Evolutionary conservation across 1,284 basidiomycete genomes (phyloP).

Genomic region (Schizophyllum commune): DNA sequence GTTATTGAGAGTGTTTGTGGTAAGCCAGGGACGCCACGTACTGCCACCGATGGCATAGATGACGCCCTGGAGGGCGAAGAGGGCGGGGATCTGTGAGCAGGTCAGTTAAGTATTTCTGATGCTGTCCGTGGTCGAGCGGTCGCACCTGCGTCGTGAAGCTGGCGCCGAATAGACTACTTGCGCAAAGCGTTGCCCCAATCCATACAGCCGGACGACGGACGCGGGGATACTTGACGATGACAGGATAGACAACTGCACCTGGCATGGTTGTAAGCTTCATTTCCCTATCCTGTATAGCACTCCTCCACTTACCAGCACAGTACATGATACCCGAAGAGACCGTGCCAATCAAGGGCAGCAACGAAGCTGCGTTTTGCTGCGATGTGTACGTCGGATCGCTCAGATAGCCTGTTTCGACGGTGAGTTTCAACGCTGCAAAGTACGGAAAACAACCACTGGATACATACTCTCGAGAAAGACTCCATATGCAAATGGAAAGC

Average conservation of each 20-base stretch:
- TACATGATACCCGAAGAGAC: constrained; percentile 27
- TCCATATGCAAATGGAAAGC: constrained; percentile 12
- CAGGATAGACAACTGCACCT: constrained; percentile 20
- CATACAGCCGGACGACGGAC: constrained; percentile 21
- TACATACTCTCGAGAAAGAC: constrained; percentile 6
- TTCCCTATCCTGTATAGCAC: too few relatives aligned
- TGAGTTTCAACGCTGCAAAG: neutral
- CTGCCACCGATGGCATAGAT: constrained; percentile 30
- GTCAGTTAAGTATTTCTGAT: constrained; percentile 1
- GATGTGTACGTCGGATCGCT: constrained; percentile 18
- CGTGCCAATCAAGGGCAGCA: constrained; percentile 27
- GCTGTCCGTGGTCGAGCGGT: neutral
- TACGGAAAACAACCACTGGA: neutral
- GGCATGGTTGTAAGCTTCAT: neutral
- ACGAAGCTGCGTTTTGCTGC: constrained; percentile 17
- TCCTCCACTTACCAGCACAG: constrained; percentile 29
- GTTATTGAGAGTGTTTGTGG: neutral
- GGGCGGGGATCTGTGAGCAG: constrained; percentile 19
- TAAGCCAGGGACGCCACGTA: constrained; percentile 12
- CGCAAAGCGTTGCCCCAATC: constrained; percentile 22
- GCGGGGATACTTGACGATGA: constrained; percentile 23
- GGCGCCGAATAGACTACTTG: constrained; percentile 24
- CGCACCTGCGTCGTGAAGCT: constrained; percentile 25
- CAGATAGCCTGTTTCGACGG: constrained; percentile 20
- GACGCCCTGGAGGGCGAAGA: constrained; percentile 30